Evolutionary conservation across 192 early-diverging fungal species (phyloP), one percentile per base, ranked within the genome.

Genomic region (Neocallimastix lanati): DNA sequence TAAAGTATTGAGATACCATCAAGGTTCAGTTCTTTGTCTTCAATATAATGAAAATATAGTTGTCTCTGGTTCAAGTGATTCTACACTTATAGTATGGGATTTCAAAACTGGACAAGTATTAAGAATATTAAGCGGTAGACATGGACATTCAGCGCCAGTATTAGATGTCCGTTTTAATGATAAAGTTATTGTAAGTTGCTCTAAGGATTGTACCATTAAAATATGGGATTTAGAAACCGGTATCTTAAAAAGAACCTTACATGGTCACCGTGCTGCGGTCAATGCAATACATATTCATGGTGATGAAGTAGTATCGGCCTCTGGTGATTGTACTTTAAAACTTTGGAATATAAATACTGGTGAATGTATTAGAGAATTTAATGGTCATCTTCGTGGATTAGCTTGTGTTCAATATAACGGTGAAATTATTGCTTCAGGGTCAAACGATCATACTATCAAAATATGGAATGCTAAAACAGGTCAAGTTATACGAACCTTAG

Each of bases 401-500:
- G 95, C 96, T 0, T 95, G 95, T 80, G 87, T 97, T 12, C 93
- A 95, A 80, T 96, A 92, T 85, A 94, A 98, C 79, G 96, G 94
- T 35, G 86, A 87, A 13, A 83, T 86, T 35, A 93, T 97, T 79
- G 91, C 94, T 13, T 93, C 93, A 29, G 96, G 96, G 29, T 93
- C 92, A 30, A 93, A 91, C 81, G 93, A 95, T 82, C 86, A 92
- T 82, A 88, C 91, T 18, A 93, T 97, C 79, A 91, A 92, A 82
- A 83, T 97, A 28, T 96, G 94, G 80, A 35, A 80, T 78, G 37
- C 80, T 18, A 35, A 78, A 35, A 80, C 80, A 7, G 80, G 80
- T 0, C n/a, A 76, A 7, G 78, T 29, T 79, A 83, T 86, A 79
- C 77, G 80, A 0, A 81, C 80, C 29, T 90, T 85, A 4, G 82